phyloP scores from a whole-genome alignment of 164 flowering plant genomes.

The Umbellularia californica region DNA sequence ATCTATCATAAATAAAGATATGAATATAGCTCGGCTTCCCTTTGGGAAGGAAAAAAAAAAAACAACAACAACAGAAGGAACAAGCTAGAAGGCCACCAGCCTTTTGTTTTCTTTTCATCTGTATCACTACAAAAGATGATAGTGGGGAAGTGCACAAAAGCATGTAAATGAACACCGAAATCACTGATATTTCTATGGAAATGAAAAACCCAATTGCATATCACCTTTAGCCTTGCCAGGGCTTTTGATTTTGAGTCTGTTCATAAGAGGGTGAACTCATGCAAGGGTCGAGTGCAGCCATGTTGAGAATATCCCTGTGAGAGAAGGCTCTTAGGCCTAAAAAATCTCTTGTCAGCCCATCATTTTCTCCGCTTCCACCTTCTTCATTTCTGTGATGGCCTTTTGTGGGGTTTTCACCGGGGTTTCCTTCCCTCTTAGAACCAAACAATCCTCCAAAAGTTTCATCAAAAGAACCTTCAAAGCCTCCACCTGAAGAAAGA shows the following conservation, averaged over 20 bases:
- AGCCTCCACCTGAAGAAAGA: constrained; percentile 30
- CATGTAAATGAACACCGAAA: neutral
- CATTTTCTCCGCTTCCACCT: constrained; percentile 26
- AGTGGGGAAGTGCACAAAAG: neutral
- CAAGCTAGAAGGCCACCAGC: neutral
- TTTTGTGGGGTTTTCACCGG: constrained; percentile 10
- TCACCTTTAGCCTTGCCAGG: constrained; percentile 54
- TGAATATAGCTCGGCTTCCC: neutral
- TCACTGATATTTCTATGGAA: constrained; percentile 3
- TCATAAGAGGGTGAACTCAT: constrained; percentile 33
- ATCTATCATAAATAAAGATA: neutral
- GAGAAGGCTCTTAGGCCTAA: constrained; percentile 70
- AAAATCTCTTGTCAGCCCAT: constrained; percentile 81
- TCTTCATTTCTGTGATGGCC: constrained; percentile 12
- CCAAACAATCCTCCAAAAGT: constrained; percentile 34
- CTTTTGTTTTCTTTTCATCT: no score
- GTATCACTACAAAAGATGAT: neutral
- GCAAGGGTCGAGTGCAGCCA: constrained; percentile 51
- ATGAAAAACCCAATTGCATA: neutral
- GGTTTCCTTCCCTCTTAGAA: constrained; percentile 21
- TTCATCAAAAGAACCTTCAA: constrained; percentile 39
- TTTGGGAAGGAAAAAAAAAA: constrained; percentile 2
- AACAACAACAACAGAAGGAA: neutral
- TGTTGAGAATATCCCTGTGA: constrained; percentile 54
- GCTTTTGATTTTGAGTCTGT: constrained; percentile 37